Base-by-base conservation (phyloP, 192 early-diverging fungal genomes). In the Cetraspora pellucida region DNA sequence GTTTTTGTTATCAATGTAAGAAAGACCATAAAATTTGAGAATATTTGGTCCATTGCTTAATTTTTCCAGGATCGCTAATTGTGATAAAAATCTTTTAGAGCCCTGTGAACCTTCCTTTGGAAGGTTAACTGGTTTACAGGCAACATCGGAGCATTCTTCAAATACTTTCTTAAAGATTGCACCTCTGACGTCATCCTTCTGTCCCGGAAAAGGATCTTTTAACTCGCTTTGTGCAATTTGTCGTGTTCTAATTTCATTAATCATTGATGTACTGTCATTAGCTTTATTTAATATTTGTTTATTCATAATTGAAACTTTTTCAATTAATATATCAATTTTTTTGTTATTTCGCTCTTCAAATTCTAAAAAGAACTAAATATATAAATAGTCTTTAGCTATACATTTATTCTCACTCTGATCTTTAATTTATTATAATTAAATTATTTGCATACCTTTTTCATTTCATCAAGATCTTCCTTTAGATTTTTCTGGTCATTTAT, bases 21-120 rank as follows among this genome's bases (percentile, higher is more conserved):
- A 66, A 52, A 66, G 25, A 2, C 74, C 74, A 52, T 66, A 52
- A 43, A 76, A 76, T 52, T 44, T 21, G 14, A 76, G 49, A 21
- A 66, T 66, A 54, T 54, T 47, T 66, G 21, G n/a, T 44, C 45
- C 25, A 21, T 76, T 46, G 8, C 30, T 17, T 43, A 65, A 19
- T 54, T 49, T 66, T 31, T 30, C 50, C 10, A 55, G n/a, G 16
- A 76, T 52, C n/a, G 60, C 49, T 14, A 76, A 43, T 43, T 66
- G 28, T 10, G 16, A 37, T 21, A 31, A 10, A 54, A 37, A 1
- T 54, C 9, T 45, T 14, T 6, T 7, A 14, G 11, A 10, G 3
- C 47, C 37, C 0, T 17, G 1, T 1, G 55, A n/a, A 49, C 23
- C 21, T 31, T 66, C 31, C 4, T 75, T 60, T 23, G 45, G 25